phyloP scores from a whole-genome alignment of 1,139 yeast genomes.

The Yamadazyma dushanensis region DNA sequence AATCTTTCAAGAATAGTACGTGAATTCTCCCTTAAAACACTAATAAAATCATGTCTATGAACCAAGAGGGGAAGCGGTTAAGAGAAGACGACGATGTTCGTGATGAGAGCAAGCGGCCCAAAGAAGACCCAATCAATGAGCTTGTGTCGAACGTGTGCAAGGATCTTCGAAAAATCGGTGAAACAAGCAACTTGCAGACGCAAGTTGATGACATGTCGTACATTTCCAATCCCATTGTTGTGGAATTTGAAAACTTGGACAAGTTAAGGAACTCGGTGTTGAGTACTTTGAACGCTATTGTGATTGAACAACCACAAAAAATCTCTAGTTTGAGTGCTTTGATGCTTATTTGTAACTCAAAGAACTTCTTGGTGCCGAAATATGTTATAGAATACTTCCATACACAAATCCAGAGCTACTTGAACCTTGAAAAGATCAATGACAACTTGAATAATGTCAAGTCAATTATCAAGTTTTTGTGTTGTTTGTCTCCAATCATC shows the following conservation, averaged over 20 bases:
- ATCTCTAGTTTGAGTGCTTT: conserved; percentile 70
- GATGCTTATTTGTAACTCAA: conserved; percentile 65
- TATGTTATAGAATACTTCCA: conserved; percentile 70
- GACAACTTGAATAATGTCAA: conserved; percentile 77
- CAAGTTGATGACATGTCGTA: conserved; percentile 68
- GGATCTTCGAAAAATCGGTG: conserved; percentile 68
- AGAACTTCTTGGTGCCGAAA: conserved; percentile 67
- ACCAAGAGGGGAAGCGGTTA: conserved; percentile 10
- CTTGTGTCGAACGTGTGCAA: conserved; percentile 44
- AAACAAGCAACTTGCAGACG: conserved; percentile 49
- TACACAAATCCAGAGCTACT: conserved; percentile 36
- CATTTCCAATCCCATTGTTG: conserved; percentile 63
- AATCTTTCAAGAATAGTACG: too few species aligned
- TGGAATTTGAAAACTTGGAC: conserved; percentile 68
- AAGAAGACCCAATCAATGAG: conserved; percentile 43
- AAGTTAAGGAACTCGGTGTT: conserved; percentile 60
- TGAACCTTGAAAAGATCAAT: conserved; percentile 23
- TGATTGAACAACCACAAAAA: conserved; percentile 90
- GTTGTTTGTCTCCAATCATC: conserved; percentile 62
- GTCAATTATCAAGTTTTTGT: conserved; percentile 67
- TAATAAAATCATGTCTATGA: conserved; percentile 6
- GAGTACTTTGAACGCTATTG: conserved; percentile 65
- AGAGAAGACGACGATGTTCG: conserved; percentile 13
- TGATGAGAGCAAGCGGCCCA: conserved; percentile 31
- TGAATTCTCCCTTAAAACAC: too few species aligned